Percentiles rank a stretch among this genome's conserved stretches.
These are phyloP conservation scores for Ettlia oleoabundans DNA, from an alignment of 139 green algal genomes.

Conservation along the genomic window DNA sequence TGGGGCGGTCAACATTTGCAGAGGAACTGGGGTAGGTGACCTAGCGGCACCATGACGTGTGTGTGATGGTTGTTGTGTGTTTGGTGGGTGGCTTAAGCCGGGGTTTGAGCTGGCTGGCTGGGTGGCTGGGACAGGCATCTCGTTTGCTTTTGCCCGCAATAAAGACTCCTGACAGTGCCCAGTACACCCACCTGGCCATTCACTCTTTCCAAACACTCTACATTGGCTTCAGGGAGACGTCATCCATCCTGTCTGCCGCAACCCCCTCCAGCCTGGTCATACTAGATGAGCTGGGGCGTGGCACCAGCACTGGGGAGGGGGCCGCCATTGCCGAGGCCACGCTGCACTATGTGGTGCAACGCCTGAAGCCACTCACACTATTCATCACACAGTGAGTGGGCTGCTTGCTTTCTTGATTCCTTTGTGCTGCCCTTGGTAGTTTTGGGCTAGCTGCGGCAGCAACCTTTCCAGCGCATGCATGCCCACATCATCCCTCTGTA, in stretches of 20 bases:
- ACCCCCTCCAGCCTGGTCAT: slow-evolving; percentile 70
- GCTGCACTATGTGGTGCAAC: slow-evolving; percentile 57
- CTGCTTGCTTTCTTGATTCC: too few species aligned
- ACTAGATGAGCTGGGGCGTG: slow-evolving; percentile 72
- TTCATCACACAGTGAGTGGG: slow-evolving; percentile 83
- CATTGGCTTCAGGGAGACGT: slow-evolving; percentile 67
- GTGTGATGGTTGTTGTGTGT: not conserved
- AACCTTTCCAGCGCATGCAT: too few species aligned
- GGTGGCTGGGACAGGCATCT: too few species aligned
- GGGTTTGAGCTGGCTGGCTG: too few species aligned
- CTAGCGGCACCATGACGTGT: not conserved
- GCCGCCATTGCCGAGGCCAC: slow-evolving; percentile 53
- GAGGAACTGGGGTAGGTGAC: slow-evolving; percentile 57
- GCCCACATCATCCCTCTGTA: not conserved
- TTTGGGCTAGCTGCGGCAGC: too few species aligned
- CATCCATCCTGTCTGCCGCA: slow-evolving; percentile 71
- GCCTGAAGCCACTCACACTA: slow-evolving; percentile 59
- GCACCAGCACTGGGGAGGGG: slow-evolving; percentile 37
- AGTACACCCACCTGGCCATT: too few species aligned
- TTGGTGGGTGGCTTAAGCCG: not conserved
- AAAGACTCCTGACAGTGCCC: too few species aligned
- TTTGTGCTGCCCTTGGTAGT: too few species aligned
- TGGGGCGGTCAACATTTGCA: slow-evolving; percentile 68
- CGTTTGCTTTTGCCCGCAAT: too few species aligned
- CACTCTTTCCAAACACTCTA: not conserved